Base-by-base conservation (phyloP, 441 rosid genomes). In the Eugenia klotzschiana region DNA sequence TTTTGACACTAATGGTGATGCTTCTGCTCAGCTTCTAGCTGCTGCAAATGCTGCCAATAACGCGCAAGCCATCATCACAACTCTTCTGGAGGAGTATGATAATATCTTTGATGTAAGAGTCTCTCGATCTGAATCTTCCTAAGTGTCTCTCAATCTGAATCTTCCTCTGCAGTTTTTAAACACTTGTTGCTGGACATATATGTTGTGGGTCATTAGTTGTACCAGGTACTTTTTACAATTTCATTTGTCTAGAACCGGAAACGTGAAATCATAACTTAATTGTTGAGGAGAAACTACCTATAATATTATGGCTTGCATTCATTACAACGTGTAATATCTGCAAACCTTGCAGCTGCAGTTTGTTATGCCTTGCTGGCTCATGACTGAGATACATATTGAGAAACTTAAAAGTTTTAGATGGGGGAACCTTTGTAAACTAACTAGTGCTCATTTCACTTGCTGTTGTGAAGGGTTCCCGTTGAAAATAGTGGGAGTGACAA, bases 11-110 rank as follows among this genome's bases (percentile, higher is more conserved):
- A 92, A 92, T 87, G 98, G 95, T 80, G 99, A 95, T 89, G 94
- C 88, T 89, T 94, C 99, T 80, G 95, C 99, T 29, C 99, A 96
- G 94, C 98, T 97, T 91, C 95, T 97, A 87, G 98, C 99, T 92
- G 99, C 99, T 84, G 98, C 99, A 79, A 97, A 91, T 90, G 99
- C 99, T 84, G 99, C 98, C 79, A 95, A 95, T 88, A 94, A 94
- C 86, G 99, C 98, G 79, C 98, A 97, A 91, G 97, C 95, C 86
- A 93, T 95, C 87, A 89, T 96, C 87, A 89, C 98, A 64, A 91
- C 92, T 72, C 95, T 97, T 84, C 82, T 97, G 86, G 99, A 97
- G 92, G 98, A 97, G 87, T 94, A 94, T 82, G 95, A 93, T 79
- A 95, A 89, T 85, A 89, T 97, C 81, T 97, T 97, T 84, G 96